These are phyloP conservation scores for Scutellaria minor DNA, from an alignment of 257 asterid genomes.

Conservation along the genomic window DNA sequence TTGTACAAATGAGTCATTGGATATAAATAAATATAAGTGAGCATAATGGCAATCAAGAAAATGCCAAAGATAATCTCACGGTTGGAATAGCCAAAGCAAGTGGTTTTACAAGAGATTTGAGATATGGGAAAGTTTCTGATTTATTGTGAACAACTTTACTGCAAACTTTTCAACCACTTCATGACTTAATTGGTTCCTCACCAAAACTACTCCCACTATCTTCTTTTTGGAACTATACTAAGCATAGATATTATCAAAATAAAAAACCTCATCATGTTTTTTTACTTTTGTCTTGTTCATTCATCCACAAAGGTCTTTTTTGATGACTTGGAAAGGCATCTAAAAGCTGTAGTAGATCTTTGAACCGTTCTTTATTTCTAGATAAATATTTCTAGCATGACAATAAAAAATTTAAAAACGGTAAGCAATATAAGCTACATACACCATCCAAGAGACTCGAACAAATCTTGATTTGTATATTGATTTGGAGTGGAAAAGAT, in stretches of 20 bases:
- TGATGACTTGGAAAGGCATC: conserved; percentile 24
- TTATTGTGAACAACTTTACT: conserved; percentile 31
- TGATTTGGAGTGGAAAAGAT: background rate
- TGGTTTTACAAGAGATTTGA: conserved; percentile 8
- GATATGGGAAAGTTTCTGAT: conserved; percentile 23
- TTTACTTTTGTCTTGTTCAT: conserved; percentile 23
- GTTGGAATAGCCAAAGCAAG: conserved; percentile 30
- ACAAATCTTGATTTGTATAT: background rate
- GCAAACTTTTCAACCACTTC: conserved; percentile 46
- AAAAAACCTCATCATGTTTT: conserved; percentile 19
- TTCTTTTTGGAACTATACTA: conserved; percentile 20
- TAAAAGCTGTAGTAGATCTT: conserved; percentile 3
- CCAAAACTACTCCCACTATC: conserved; percentile 41
- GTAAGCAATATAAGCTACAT: background rate
- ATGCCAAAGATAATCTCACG: conserved; percentile 40
- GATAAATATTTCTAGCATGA: background rate
- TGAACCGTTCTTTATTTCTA: background rate
- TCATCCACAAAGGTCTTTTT: conserved; percentile 10
- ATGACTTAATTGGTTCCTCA: conserved; percentile 28
- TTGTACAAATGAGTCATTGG: background rate
- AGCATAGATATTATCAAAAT: conserved; percentile 15
- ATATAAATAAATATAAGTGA: conserved; percentile 10
- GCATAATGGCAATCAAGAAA: conserved; percentile 32
- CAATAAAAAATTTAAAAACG: background rate
- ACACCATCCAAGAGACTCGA: background rate